Base-by-base conservation (phyloP, 768 basidiomycete species). In the Leccinum truebloodii region DNA sequence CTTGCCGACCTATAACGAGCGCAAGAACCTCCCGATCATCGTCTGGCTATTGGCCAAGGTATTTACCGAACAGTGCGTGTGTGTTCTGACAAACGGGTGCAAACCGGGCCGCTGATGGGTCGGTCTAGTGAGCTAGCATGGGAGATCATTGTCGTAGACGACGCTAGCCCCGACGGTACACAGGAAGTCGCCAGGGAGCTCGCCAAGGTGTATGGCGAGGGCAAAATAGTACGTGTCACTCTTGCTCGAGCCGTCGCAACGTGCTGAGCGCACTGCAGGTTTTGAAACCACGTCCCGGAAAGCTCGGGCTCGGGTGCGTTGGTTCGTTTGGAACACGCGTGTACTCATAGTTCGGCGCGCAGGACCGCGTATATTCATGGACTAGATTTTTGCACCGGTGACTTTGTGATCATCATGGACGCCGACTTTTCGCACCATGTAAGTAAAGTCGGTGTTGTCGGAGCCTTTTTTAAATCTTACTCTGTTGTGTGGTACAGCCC, bases 381-480 rank as follows among this genome's bases (percentile, higher is more conserved):
- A 13, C 79, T 96, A 54, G 88, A 92, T 67, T 95, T 91, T 74
- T 90, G 89, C 66, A 88, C 88, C 0, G 94, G 94, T 12, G 92
- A 93, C 75, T 96, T 95, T 76, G 92, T 95, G 22, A 92, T 95
- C 70, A 95, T 96, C 72, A 96, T 96, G 94, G 94, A 96, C 67
- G 94, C 94, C 54, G 94, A 96, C 77, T 95, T 96, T 75, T 95
- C 93, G 6, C 94, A 96, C 69, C 94, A 96, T 66, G 94, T 94
- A 76, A 50, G 89, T 76, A 44, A 4, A 7, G 20, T 54, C 34
- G 1, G 18, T 30, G 3, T 2, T 2, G 20, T 35, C 13, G 34
- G 20, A 4, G 46, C 50, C 26, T 35, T 52, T 32, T 32, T 32
- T 32, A 46, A 30, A 57, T 53, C 55, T 64, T 39, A 69, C 55